Evolutionary conservation across 108 stramenopile species (phyloP).

Genomic region (Pseudonitzschia multiseries): DNA sequence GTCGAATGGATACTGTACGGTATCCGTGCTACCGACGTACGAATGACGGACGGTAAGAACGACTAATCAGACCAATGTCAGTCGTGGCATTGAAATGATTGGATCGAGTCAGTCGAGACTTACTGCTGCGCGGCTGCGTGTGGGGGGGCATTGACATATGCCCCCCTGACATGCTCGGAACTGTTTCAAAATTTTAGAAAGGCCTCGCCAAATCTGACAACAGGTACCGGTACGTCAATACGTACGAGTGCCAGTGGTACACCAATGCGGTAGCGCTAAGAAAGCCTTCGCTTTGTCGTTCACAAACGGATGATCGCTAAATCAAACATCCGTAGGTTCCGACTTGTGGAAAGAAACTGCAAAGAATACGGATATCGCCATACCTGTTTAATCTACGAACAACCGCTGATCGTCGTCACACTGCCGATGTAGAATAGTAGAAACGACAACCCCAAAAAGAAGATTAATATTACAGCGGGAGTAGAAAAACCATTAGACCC

Average conservation of each 20-base stretch:
- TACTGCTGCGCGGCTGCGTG: too few species aligned
- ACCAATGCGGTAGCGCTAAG: neutral
- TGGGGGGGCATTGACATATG: too few species aligned
- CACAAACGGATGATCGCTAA: neutral
- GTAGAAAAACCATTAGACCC: neutral
- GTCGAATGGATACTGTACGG: neutral
- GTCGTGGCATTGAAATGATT: too few species aligned
- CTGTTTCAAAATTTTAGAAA: neutral
- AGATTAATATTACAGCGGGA: neutral
- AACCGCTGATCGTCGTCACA: too few species aligned
- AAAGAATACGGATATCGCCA: too few species aligned
- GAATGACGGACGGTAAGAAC: neutral
- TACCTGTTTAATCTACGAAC: too few species aligned
- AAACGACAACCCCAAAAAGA: too few species aligned
- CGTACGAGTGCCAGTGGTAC: neutral
- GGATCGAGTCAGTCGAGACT: neutral
- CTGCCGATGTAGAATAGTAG: too few species aligned
- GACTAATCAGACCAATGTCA: neutral
- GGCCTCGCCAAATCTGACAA: neutral
- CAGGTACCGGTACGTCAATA: neutral
- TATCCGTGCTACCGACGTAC: neutral
- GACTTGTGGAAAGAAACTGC: neutral
- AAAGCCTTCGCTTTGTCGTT: neutral
- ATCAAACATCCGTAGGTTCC: neutral
- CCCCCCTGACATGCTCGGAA: neutral